Percentiles rank a stretch among this genome's conserved stretches.
phyloP scores from a whole-genome alignment of 192 early-diverging fungal species.

The Glomus cerebriforme region DNA sequence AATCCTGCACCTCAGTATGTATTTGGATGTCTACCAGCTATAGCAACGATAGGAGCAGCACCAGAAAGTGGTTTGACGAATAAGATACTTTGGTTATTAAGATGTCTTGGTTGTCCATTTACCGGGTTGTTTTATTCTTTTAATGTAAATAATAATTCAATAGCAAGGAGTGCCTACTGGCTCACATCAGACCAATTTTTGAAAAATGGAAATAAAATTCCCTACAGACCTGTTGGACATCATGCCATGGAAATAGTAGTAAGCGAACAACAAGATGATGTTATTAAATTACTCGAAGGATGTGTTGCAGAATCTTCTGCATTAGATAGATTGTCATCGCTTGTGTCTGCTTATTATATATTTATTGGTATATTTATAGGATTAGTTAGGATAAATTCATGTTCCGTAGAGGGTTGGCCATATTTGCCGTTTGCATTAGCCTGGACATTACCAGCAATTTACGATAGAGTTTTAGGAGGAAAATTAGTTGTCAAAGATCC shows the following conservation, averaged over 20 bases:
- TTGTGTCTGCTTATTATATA: no score
- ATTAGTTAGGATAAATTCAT: no score
- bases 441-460: no score
- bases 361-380: no score
- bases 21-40: background rate
- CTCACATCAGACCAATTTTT: background rate
- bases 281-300: no score
- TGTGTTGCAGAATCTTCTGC: no score
- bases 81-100: background rate
- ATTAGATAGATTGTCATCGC: no score
- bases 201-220: background rate
- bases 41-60: background rate
- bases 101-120: constrained; percentile 8
- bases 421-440: no score
- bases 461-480: no score
- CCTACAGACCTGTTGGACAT: background rate
- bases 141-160: background rate
- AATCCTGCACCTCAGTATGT: constrained; percentile 4
- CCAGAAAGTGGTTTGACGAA: background rate
- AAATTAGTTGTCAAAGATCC: no score
- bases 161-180: constrained; percentile 1
- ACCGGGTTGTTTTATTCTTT: background rate
- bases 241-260: background rate
- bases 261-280: no score
- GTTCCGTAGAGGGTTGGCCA: no score